Evolutionary conservation across 2,329 filamentous ascomycete species (phyloP).

Genomic region (Dactylonectria macrodidyma): DNA sequence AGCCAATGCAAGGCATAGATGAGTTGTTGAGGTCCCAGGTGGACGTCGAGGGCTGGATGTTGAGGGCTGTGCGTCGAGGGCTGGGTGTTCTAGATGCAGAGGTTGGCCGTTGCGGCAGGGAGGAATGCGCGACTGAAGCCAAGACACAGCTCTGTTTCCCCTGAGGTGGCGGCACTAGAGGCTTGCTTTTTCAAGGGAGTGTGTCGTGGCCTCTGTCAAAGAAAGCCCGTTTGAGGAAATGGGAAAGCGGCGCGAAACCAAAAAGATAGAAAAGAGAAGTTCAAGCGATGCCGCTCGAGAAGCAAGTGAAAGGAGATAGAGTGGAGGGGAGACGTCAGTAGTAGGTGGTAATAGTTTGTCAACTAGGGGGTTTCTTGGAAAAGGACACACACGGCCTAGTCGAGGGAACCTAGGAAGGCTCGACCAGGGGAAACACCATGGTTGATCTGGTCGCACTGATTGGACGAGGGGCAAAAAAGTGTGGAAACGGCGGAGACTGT

Average conservation of each 20-base stretch:
- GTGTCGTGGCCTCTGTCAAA: conserved; percentile 56
- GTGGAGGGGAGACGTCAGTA: conserved; percentile 15
- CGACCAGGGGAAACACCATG: conserved; percentile 10
- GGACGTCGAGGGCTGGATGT: conserved; percentile 20
- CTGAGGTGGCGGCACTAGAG: not conserved
- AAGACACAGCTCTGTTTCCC: conserved; percentile 24
- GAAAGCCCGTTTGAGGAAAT: conserved; percentile 45
- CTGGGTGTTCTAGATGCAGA: not conserved
- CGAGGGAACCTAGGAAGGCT: not conserved
- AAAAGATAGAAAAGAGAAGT: conserved; percentile 22
- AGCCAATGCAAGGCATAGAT: conserved; percentile 34
- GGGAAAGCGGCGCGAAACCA: conserved; percentile 21
- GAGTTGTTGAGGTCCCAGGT: conserved; percentile 37
- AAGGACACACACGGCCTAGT: conserved; percentile 16
- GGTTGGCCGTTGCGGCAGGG: conserved; percentile 25
- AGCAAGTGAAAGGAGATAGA: conserved; percentile 31
- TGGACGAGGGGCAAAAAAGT: conserved; percentile 19
- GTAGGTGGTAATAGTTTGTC: conserved; percentile 14
- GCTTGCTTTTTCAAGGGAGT: conserved; percentile 45
- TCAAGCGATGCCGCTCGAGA: conserved; percentile 33
- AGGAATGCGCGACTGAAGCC: conserved; percentile 11
- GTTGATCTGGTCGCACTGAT: not conserved
- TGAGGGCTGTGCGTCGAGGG: conserved; percentile 24
- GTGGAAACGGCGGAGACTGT: conserved; percentile 17
- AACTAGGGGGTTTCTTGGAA: conserved; percentile 35